Evolutionary conservation across 768 basidiomycete species (phyloP), one percentile per base, ranked within the genome.

Genomic region (Tephrocybe sp.): DNA sequence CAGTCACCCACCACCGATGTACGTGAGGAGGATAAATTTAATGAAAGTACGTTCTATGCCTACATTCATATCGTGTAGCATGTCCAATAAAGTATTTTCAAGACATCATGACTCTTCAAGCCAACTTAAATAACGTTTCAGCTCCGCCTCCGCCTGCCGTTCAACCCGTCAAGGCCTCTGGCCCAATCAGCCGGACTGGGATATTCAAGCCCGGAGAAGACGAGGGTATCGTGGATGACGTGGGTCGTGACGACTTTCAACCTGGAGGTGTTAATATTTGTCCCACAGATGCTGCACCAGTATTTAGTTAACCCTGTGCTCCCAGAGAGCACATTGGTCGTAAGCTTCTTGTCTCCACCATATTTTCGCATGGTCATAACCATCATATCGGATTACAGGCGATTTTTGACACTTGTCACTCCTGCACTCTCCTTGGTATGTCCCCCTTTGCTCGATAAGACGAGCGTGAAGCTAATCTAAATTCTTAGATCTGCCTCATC

Each of bases 401-500:
- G 7, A 33, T 51, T 12, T 38, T 51, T 10, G 50, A 51, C 10
- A 45, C n/a, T 10, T 51, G 44, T 17, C 44, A 51, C 25, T 51
- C 50, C 11, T 38, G 37, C n/a, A 45, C 50, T n/a, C n/a, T n/a
- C n/a, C n/a, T n/a, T n/a, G n/a, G n/a, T n/a, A n/a, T n/a, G n/a
- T n/a, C n/a, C n/a, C n/a, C n/a, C n/a, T 2, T 20, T 51, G 3
- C 37, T 51, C 3, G 43, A 43, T 45, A 10, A 15, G 43, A 6
- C n/a, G n/a, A n/a, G n/a, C n/a, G n/a, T n/a, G n/a, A n/a, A n/a
- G n/a, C n/a, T n/a, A n/a, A n/a, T n/a, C n/a, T n/a, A n/a, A n/a
- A n/a, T n/a, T n/a, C n/a, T n/a, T n/a, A 51, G 50, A 51, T 33
- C 21, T 51, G 7, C 36, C 36, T 7, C 50, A 51, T 40, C 21